Evolutionary conservation across 768 basidiomycete genomes (phyloP), one percentile per base, ranked within the genome.

Genomic region (Lactarius indigo): DNA sequence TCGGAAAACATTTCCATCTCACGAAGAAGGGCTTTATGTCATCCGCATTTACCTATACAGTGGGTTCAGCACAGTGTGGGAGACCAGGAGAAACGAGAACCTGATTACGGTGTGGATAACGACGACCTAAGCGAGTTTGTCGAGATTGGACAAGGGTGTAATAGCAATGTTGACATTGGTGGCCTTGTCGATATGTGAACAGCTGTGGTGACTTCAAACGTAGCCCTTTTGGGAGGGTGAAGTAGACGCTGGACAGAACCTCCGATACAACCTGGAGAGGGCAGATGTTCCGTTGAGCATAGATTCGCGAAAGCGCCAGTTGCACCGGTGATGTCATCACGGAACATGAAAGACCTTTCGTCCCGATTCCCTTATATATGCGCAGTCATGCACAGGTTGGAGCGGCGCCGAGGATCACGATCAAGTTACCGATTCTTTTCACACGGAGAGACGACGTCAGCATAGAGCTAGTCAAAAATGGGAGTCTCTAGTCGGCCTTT

Each of bases 1-100:
- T 79, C 75, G 57, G 80, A 75, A 23, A 79, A 75, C 69, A 78
- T 81, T 75, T 82, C 85, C 72, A 85, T 65, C 0, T 88, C 88
- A 13, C 73, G 77, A 64, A 90, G 73, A 13, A 83, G 81, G 1
- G 84, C 82, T 73, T 71, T 0, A 82, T 62, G 61, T 86, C 74
- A 68, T 89, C 87, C 4, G 79, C 64, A 69, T 83, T 78, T 1
- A 80, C 80, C 82, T 83, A 58, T 5, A 37, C 1, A 37, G 35
- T 37, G 12, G 35, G 37, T 39, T 15, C 37, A 50, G 57, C 47
- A 61, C 75, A 37, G 59, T 37, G 20, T 26, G 23, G 4, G 13
- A 15, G 20, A 50, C 5, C 5, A 33, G 6, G 12, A 26, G 47
- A 9, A 26, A 23, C 2, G 15, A 6, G 12, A 6, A 15, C 20